Percentiles rank a stretch among this genome's conserved stretches.
Conservation (phyloP, 1,284 basidiomycete species). For the Melampsora americana region DNA sequence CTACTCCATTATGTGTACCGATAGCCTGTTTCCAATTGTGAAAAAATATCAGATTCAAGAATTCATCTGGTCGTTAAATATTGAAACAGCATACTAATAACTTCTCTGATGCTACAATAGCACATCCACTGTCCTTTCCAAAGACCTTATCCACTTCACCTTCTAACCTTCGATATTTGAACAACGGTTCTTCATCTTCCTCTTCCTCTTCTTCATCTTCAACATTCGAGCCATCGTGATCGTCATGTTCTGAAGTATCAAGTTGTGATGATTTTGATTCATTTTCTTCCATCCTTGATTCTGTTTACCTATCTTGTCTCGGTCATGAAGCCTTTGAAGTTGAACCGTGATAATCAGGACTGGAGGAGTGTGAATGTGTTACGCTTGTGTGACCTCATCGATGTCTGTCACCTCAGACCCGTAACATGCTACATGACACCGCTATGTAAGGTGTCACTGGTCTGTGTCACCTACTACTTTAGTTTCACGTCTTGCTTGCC, state of each 20-base stretch:
- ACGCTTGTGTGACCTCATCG: neutral
- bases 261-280: neutral
- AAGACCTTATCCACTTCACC: constrained; percentile 65
- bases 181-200: constrained; percentile 56
- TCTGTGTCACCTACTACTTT: neutral
- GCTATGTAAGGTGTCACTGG: neutral
- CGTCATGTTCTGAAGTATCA: neutral
- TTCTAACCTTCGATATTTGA: constrained; percentile 83
- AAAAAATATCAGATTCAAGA: neutral
- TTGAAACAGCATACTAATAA: constrained; percentile 63
- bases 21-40: constrained; percentile 59
- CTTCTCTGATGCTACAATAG: constrained; percentile 72
- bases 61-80: neutral
- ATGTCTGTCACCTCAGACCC: neutral
- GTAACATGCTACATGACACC: neutral
- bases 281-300: neutral
- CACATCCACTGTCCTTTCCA: constrained; percentile 62
- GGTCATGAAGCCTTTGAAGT: neutral
- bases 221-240: neutral
- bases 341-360: neutral
- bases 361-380: neutral
- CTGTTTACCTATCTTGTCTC: neutral
- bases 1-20: constrained; percentile 85
- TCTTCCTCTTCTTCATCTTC: constrained; percentile 45
- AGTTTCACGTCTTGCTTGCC: neutral